Conservation (phyloP, 192 early-diverging fungal genomes). For the Entomortierella chlamydospora region DNA sequence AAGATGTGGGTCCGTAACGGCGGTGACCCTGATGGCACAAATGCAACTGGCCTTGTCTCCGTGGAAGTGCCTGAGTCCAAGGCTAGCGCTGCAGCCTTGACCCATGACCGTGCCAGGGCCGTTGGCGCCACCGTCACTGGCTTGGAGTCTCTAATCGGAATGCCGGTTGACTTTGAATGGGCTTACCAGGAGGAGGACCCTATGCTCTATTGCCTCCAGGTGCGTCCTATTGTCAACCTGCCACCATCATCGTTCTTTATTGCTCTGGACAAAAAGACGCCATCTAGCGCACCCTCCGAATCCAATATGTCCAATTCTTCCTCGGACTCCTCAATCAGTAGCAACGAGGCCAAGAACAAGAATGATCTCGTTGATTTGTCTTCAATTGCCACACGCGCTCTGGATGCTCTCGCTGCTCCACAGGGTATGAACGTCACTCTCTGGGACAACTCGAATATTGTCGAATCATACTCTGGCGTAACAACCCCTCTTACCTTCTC, state of each 20-base stretch:
- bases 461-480: conserved; percentile 53
- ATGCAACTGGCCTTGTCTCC: conserved; percentile 40
- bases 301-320: conserved; percentile 13
- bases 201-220: conserved; percentile 46
- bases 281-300: conserved; percentile 12
- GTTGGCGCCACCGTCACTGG: conserved; percentile 33
- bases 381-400: conserved; percentile 34
- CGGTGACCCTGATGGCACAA: conserved; percentile 15
- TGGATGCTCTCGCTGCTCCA: conserved; percentile 45
- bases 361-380: conserved; percentile 24
- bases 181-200: conserved; percentile 43
- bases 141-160: conserved; percentile 43
- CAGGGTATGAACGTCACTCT: conserved; percentile 51
- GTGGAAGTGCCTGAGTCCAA: conserved; percentile 45
- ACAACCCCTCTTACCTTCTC: conserved; percentile 50
- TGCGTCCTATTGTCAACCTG: conserved; percentile 49
- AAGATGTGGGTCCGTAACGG: conserved; percentile 50
- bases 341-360: conserved; percentile 24
- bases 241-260: conserved; percentile 44
- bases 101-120: conserved; percentile 32
- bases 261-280: conserved; percentile 24
- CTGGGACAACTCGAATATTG: conserved; percentile 54
- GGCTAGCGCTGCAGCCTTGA: conserved; percentile 32
- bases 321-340: neutral
- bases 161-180: conserved; percentile 52